phyloP scores from a whole-genome alignment of 2,329 filamentous ascomycete genomes.

The Calycina marina region DNA sequence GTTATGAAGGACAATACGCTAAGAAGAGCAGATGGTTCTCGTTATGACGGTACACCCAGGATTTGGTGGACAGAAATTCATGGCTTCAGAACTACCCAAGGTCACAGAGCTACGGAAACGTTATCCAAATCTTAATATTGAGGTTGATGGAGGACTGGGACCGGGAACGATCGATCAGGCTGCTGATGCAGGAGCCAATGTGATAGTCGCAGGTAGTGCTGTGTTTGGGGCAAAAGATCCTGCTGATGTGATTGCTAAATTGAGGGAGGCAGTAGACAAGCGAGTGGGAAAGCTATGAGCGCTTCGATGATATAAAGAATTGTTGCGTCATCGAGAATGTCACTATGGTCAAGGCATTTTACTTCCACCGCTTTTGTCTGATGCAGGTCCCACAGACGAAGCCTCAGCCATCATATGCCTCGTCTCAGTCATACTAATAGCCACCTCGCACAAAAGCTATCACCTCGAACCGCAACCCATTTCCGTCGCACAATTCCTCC shows the following conservation, averaged over 20 bases:
- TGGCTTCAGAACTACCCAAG: constrained; percentile 90
- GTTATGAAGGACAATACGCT: constrained; percentile 3
- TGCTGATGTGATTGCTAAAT: constrained; percentile 65
- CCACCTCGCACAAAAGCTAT: too few species aligned
- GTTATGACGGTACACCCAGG: constrained; percentile 98
- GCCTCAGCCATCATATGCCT: too few species aligned
- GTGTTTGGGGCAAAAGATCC: constrained; percentile 90
- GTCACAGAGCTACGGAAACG: constrained; percentile 67
- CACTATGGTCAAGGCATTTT: too few species aligned
- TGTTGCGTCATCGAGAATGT: too few species aligned
- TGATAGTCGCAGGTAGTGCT: constrained; percentile 92
- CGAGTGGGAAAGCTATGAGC: constrained; percentile 22
- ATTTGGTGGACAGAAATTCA: constrained; percentile 97
- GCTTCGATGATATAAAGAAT: too few species aligned
- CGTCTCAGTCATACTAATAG: too few species aligned
- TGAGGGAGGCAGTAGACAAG: constrained; percentile 67
- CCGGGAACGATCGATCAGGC: constrained; percentile 84
- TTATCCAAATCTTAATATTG: constrained; percentile 90
- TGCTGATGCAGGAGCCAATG: constrained; percentile 89
- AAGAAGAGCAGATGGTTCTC: constrained; percentile 66
- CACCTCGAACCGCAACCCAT: too few species aligned
- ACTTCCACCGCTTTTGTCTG: too few species aligned
- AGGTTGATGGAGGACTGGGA: constrained; percentile 87
- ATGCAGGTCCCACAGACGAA: too few species aligned
- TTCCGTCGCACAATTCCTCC: too few species aligned